Base-by-base conservation (phyloP, 2,329 filamentous ascomycete species). In the Trichophyton rubrum region DNA sequence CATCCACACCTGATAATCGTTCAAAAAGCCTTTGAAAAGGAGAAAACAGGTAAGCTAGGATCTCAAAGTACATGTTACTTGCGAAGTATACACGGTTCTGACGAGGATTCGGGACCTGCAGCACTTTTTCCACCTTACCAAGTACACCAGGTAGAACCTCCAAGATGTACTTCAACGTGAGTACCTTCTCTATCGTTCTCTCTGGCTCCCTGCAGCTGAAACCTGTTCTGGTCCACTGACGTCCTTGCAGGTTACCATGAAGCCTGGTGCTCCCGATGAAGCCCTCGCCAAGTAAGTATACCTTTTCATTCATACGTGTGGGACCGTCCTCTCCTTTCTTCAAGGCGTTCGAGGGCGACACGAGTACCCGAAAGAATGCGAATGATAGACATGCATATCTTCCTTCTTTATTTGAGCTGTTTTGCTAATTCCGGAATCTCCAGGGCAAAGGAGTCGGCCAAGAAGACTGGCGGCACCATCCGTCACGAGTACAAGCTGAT, bases 401-500 rank as follows among this genome's bases (percentile, higher is more conserved):
- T 3, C 11, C 38, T 20, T 38, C 20, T 55, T 47, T 51, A 56
- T 47, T 40, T n/a, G 33, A 57, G 8, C 40, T 33, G 45, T 63
- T 70, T 56, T 69, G 33, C 17, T 41, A 24, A 59, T 38, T 30
- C 11, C 22, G 38, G 35, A 40, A 41, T 15, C 43, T 51, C 17
- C 68, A 90, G 88, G 59, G 87, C 88, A 63, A 95, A 95, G 84
- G 77, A 91, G 72, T 77, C 85, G 62, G 88, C 85, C 67, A 77
- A 73, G 62, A 81, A 86, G 47, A 84, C 92, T 72, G 92, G 92
- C 70, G 92, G 90, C 72, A 84, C 83, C 74, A 93, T 97, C 77
- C 83, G 78, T 60, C 85, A 93, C 68, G 88, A 93, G 73, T 96
- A 89, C 80, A 86, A 77, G 63, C 76, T 96, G 68, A 90, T 96